A percentile compares a stretch with the other conserved stretches of the same genome.
Evolutionary conservation across 208 protist genomes (phyloP).

Genomic region (Trypanosoma grayi): DNA sequence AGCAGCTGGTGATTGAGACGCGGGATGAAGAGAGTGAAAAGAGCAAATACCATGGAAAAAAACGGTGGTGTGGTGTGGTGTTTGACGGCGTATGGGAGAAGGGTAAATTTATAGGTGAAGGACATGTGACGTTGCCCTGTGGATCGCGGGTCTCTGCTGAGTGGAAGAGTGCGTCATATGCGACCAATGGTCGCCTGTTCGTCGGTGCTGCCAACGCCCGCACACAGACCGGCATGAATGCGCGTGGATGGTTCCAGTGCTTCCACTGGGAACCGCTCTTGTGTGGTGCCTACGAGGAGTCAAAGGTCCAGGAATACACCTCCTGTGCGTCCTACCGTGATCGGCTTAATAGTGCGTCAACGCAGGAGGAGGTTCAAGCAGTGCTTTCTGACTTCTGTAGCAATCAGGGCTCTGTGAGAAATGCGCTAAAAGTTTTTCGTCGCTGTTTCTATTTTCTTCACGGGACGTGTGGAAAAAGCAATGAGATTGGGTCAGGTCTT

Average conservation of each 20-base stretch:
- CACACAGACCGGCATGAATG: slow-evolving; percentile 23
- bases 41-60: background rate
- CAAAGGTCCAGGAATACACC: slow-evolving; percentile 11
- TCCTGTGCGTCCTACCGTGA: slow-evolving; percentile 24
- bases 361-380: slow-evolving; percentile 37
- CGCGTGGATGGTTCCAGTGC: slow-evolving; percentile 55
- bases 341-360: slow-evolving; percentile 33
- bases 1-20: background rate
- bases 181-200: slow-evolving; percentile 49
- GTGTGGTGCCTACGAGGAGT: slow-evolving; percentile 27
- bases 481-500: slow-evolving; percentile 49
- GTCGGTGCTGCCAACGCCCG: slow-evolving; percentile 9
- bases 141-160: slow-evolving; percentile 56
- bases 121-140: slow-evolving; percentile 59
- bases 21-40: background rate
- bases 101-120: slow-evolving; percentile 59
- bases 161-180: slow-evolving; percentile 49
- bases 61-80: slow-evolving; percentile 36
- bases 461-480: slow-evolving; percentile 60
- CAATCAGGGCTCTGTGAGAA: slow-evolving; percentile 28
- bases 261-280: slow-evolving; percentile 83
- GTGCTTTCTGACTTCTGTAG: slow-evolving; percentile 49
- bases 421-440: slow-evolving; percentile 59
- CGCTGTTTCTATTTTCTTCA: slow-evolving; percentile 88
- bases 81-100: slow-evolving; percentile 68